Percentiles rank a stretch among this genome's conserved stretches.
phyloP scores from a whole-genome alignment of 2,329 filamentous ascomycete species.

The Botrytis pseudocinerea region DNA sequence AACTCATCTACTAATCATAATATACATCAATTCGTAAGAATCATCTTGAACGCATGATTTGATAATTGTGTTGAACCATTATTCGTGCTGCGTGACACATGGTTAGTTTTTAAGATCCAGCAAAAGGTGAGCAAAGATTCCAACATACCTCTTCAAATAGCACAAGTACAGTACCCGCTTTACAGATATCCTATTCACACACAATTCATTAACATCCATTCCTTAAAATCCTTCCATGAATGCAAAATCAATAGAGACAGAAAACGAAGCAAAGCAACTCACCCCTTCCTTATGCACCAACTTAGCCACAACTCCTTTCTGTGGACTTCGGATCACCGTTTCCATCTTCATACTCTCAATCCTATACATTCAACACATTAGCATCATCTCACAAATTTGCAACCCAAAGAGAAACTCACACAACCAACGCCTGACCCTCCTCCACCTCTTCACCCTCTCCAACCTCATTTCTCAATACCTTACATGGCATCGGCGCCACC shows the following conservation, averaged over 20 bases:
- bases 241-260: neutral
- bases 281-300: conserved; percentile 74
- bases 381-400: conserved; percentile 21
- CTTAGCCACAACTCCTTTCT: conserved; percentile 69
- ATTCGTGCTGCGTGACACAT: neutral
- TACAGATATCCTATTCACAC: conserved; percentile 66
- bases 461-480: conserved; percentile 88
- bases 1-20: neutral
- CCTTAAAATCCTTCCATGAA: neutral
- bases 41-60: neutral
- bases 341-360: conserved; percentile 94
- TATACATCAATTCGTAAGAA: conserved; percentile 8
- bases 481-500: conserved; percentile 94
- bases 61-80: neutral
- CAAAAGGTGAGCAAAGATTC: too few relatives aligned
- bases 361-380: conserved; percentile 43
- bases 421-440: conserved; percentile 84
- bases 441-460: conserved; percentile 76
- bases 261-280: conserved; percentile 44
- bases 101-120: neutral
- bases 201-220: conserved; percentile 13
- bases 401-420: conserved; percentile 53
- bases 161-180: conserved; percentile 72
- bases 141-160: conserved; percentile 60
- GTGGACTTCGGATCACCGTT: conserved; percentile 76